Percentiles rank a stretch among this genome's conserved stretches.
Conservation (phyloP, 129 eudicot genomes). For the Erigeron canadensis region DNA sequence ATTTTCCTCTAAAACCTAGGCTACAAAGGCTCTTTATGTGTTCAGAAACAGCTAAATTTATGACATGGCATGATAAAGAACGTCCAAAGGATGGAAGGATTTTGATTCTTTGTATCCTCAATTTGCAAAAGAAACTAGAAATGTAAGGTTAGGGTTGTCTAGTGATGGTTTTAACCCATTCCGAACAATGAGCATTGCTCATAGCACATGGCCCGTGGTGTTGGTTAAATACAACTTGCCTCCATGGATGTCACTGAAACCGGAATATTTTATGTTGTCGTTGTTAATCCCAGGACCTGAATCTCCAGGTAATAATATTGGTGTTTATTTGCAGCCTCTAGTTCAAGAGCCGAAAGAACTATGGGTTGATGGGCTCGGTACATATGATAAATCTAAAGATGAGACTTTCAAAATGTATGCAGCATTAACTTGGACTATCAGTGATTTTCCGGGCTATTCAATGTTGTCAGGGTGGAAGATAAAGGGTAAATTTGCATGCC, state of each 20-base stretch:
- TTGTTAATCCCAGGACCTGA: conserved; percentile 15
- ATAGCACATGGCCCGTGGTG: conserved; percentile 18
- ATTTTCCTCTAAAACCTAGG: not conserved
- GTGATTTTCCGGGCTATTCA: conserved; percentile 17
- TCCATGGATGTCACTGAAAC: conserved; percentile 20
- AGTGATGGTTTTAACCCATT: conserved; percentile 5
- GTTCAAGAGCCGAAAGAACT: conserved; percentile 7
- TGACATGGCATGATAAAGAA: conserved; percentile 12
- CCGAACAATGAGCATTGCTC: conserved; percentile 15
- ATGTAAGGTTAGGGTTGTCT: conserved; percentile 11
- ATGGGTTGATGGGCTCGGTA: conserved; percentile 4
- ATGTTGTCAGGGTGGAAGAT: conserved; percentile 20
- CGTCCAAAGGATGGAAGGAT: conserved; percentile 2
- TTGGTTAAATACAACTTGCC: conserved; percentile 17
- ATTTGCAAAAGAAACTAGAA: not conserved
- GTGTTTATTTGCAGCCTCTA: conserved; percentile 5
- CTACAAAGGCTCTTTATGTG: conserved; percentile 7
- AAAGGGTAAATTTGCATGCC: conserved; percentile 21
- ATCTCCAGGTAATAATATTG: conserved; percentile 15
- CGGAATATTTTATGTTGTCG: conserved; percentile 2
- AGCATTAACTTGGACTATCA: conserved; percentile 21
- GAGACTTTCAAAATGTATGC: conserved; percentile 13
- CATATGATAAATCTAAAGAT: not conserved
- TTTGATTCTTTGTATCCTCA: not conserved
- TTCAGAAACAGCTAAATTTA: not conserved